Conservation (phyloP, 1,284 basidiomycete genomes). For the Erythrobasidium hasegawianum region DNA sequence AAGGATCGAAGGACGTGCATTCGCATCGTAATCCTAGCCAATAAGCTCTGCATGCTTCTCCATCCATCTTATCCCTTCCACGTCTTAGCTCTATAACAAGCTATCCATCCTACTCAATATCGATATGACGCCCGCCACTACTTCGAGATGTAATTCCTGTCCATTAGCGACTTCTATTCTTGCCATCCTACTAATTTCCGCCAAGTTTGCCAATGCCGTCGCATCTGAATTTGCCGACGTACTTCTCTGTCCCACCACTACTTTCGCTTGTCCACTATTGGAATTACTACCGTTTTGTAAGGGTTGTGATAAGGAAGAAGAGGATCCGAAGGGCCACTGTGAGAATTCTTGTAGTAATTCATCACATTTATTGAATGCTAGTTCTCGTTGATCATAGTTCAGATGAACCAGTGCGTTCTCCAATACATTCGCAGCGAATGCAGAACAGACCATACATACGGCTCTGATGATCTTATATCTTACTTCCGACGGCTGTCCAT, state of each 20-base stretch:
- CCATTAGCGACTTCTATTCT: conserved; percentile 53
- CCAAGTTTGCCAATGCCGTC: conserved; percentile 60
- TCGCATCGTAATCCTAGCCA: no score
- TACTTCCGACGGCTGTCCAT: conserved; percentile 53
- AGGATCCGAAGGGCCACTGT: conserved; percentile 76
- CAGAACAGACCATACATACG: conserved; percentile 77
- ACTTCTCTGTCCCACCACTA: conserved; percentile 43
- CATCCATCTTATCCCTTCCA: no score
- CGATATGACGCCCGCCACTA: conserved; percentile 74
- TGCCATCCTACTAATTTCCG: conserved; percentile 74
- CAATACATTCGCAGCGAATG: conserved; percentile 89
- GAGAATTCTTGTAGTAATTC: conserved; percentile 85
- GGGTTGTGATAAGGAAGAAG: conserved; percentile 42
- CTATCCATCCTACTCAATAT: conserved; percentile 36
- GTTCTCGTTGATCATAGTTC: conserved; percentile 84
- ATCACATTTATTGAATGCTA: conserved; percentile 83
- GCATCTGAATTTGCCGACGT: conserved; percentile 48
- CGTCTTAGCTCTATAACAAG: conserved; percentile 8
- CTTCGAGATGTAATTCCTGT: conserved; percentile 78
- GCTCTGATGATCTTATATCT: conserved; percentile 75
- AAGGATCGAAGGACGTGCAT: no score
- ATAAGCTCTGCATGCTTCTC: no score
- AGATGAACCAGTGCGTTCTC: conserved; percentile 85
- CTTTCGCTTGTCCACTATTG: conserved; percentile 48
- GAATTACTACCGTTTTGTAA: conserved; percentile 34